phyloP scores from a whole-genome alignment of 169 alveolate species.

The Plasmodium yoelii region DNA sequence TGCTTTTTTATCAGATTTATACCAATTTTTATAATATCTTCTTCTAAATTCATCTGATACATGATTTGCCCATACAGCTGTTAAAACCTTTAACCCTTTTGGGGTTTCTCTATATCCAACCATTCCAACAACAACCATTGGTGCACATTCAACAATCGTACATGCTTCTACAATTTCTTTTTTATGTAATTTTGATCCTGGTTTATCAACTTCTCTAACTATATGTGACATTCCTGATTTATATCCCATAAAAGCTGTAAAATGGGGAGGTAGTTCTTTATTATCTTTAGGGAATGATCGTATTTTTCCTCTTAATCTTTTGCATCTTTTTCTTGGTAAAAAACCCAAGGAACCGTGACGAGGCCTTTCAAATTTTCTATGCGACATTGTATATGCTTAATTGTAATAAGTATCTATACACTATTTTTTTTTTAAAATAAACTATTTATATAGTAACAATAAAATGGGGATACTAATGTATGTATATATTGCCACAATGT shows the following conservation, averaged over 20 bases:
- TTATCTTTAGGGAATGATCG: conserved; percentile 99
- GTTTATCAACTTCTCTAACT: conserved; percentile 98
- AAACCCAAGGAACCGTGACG: conserved; percentile 99
- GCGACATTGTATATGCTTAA: conserved; percentile 94
- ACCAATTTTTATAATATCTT: conserved; percentile 99
- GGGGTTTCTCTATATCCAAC: conserved; percentile 99
- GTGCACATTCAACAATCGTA: conserved; percentile 98
- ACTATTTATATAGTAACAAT: neutral
- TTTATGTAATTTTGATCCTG: conserved; percentile 98
- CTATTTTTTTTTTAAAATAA: neutral
- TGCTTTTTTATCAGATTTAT: conserved; percentile 98
- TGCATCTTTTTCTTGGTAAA: conserved; percentile 97
- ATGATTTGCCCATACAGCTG: conserved; percentile 99
- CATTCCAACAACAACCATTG: conserved; percentile 98
- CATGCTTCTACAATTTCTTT: conserved; percentile 99
- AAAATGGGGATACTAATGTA: neutral
- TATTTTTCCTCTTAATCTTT: conserved; percentile 92
- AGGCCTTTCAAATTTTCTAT: conserved; percentile 99
- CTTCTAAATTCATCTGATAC: conserved; percentile 97
- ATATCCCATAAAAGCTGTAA: conserved; percentile 99
- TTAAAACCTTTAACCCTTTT: conserved; percentile 98
- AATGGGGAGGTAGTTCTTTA: conserved; percentile 95
- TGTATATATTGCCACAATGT: neutral
- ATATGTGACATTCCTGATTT: conserved; percentile 99
- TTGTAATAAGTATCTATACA: neutral